Conservation (phyloP, 176 grass and related monocot species). For the Secale cereale region DNA sequence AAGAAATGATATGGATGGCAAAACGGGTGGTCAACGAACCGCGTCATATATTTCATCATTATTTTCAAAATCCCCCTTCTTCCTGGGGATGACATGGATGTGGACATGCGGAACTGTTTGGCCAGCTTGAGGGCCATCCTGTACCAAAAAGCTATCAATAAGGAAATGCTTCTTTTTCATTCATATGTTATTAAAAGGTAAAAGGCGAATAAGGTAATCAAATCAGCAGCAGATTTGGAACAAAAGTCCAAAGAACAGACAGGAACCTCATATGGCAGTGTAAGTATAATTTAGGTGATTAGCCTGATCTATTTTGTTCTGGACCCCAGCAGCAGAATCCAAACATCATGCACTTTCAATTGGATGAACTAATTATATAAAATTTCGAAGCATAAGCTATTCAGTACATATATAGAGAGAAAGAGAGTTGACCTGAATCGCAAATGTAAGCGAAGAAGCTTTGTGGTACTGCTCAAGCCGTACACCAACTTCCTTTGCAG, state of each 20-base stretch:
- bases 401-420: not conserved
- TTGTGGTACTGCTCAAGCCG: constrained; percentile 72
- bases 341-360: not conserved
- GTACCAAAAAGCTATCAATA: not conserved
- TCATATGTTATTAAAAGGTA: not conserved
- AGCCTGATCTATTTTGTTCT: not conserved
- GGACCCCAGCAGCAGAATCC: not conserved
- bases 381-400: not conserved
- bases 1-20: not conserved
- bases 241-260: not conserved
- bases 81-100: constrained; percentile 87
- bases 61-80: constrained; percentile 83
- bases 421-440: constrained; percentile 59
- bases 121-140: constrained; percentile 95
- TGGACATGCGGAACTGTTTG: constrained; percentile 93
- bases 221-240: not conserved
- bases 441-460: constrained; percentile 83
- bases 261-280: not conserved
- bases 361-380: not conserved
- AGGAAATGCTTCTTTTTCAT: not conserved
- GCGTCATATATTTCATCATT: constrained; percentile 98
- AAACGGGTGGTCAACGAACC: constrained; percentile 15
- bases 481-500: constrained; percentile 76
- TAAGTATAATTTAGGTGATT: not conserved
- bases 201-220: constrained; percentile 14